Base-by-base conservation (phyloP, 2,329 filamentous ascomycete species). In the Alternaria ethzedia region DNA sequence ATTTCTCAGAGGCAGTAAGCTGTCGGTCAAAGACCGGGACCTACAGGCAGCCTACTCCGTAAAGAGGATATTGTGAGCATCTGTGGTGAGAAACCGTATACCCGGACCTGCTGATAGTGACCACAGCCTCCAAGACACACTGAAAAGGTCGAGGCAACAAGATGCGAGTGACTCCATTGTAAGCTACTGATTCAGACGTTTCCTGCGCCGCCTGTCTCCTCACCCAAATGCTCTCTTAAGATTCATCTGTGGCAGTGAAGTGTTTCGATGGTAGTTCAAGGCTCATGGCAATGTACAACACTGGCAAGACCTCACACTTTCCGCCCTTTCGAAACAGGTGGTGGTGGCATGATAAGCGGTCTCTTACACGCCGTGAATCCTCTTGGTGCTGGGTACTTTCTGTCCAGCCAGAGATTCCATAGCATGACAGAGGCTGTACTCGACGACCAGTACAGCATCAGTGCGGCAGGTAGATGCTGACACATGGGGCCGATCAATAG, bases 361-460 rank as follows among this genome's bases (percentile, higher is more conserved):
- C 77, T 70, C 30, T 69, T 73, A 61, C 77, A 79, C 13, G 70
- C 66, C 9, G 61, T 67, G 51, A 69, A 71, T 9, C 69, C 71
- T 32, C 41, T 64, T 4, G 74, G 70, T 4, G 70, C 64, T 6
- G 77, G 77, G 50, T 75, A 74, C 51, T 55, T 75, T 65, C 70
- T 64, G 50, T 79, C 74, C 17, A 79, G 68, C 70, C 70, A 79
- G 9, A 60, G 51, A 54, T 79, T 78, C 73, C 75, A 77, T 6
- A 78, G 6, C 21, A 78, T 74, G 20, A 78, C 78, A 10, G 73
- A 78, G 5, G 69, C 58, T 4, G 77, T 79, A 47, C 78, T 80
- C 7, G 70, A 71, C 5, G 67, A 70, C 78, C 78, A 78, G 55
- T 83, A 84, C n/a, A 83, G 68, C 66, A 82, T 63, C n/a, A 84